phyloP scores from a whole-genome alignment of 208 protist genomes.

The Acanthamoeba lenticulata region DNA sequence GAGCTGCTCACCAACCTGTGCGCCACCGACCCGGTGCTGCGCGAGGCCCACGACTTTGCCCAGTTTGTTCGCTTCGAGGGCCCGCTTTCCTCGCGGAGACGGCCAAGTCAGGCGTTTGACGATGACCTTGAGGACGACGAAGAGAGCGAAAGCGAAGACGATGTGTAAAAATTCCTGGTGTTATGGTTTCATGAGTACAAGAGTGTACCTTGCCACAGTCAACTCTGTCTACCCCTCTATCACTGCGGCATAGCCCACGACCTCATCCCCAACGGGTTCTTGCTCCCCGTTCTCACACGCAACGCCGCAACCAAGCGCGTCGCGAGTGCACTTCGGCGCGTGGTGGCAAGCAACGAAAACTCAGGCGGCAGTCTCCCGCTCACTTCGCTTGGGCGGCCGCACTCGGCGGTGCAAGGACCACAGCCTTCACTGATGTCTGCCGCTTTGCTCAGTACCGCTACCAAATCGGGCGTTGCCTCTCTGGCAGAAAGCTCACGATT shows the following conservation, averaged over 20 bases:
- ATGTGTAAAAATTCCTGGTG: neutral
- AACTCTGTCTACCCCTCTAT: no score
- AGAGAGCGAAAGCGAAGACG: neutral
- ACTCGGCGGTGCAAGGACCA: neutral
- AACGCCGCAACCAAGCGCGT: no score
- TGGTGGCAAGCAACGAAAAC: neutral
- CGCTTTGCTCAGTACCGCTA: neutral
- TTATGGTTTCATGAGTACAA: neutral
- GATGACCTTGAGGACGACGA: neutral
- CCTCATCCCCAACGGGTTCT: neutral
- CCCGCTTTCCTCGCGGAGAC: neutral
- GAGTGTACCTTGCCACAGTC: neutral
- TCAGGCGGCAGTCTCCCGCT: neutral
- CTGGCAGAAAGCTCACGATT: no score
- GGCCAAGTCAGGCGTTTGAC: neutral
- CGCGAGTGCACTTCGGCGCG: no score
- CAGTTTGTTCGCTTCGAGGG: constrained; percentile 33
- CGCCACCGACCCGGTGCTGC: neutral
- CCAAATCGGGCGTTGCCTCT: no score
- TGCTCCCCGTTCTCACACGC: neutral
- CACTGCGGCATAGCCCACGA: no score
- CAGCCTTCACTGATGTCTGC: neutral
- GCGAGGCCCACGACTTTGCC: neutral
- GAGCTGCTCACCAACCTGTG: constrained; percentile 7
- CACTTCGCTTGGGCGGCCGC: no score